Conservation (phyloP, 768 basidiomycete species). For the Pleurotus eryngii region DNA sequence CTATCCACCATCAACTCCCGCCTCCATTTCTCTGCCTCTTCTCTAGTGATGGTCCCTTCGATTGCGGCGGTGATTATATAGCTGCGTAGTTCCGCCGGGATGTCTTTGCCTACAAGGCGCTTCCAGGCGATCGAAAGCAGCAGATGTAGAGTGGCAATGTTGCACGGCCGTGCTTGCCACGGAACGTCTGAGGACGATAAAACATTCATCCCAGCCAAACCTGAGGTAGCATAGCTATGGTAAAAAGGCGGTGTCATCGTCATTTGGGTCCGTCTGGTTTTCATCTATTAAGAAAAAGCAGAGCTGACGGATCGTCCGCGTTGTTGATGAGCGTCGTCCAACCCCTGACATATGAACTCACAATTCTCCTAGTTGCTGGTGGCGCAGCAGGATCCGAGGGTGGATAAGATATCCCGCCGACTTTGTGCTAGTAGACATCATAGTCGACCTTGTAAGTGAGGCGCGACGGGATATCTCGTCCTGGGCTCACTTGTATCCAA, state of each 20-base stretch:
- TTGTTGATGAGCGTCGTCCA: background rate
- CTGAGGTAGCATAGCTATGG: background rate
- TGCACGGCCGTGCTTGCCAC: background rate
- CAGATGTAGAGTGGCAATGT: background rate
- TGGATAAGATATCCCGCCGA: background rate
- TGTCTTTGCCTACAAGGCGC: background rate
- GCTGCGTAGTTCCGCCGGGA: too few species aligned
- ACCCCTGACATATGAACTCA: background rate
- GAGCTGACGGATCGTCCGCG: background rate
- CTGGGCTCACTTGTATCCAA: constrained; percentile 5
- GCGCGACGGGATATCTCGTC: too few species aligned
- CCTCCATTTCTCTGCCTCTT: too few species aligned
- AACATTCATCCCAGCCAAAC: background rate
- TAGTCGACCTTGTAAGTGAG: background rate
- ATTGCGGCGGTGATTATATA: too few species aligned
- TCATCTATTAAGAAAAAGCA: background rate
- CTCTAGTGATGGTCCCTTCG: too few species aligned
- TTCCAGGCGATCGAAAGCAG: background rate
- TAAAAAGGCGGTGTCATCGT: background rate
- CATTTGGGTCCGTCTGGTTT: background rate
- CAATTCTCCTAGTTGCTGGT: background rate
- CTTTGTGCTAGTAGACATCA: background rate
- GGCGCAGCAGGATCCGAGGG: background rate
- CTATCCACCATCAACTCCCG: too few species aligned
- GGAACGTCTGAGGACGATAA: constrained; percentile 1